Conservation (phyloP, 2,329 filamentous ascomycete genomes). For the Trichoderma gracile region DNA sequence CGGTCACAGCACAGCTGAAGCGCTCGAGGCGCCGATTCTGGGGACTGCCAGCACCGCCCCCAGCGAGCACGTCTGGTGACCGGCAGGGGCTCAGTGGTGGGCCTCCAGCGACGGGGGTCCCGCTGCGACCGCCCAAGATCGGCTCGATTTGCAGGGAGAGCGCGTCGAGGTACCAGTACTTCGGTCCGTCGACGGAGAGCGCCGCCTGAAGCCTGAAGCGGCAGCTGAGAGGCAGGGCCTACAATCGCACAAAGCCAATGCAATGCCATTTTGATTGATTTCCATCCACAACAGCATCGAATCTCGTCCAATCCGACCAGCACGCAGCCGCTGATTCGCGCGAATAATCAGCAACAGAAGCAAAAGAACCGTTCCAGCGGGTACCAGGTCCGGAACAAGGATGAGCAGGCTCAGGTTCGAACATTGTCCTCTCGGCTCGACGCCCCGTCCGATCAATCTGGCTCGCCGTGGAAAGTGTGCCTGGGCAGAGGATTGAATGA, state of each 20-base stretch:
- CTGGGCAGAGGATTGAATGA: no score
- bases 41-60: neutral
- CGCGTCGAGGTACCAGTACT: neutral
- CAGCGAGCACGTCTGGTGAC: slow-evolving; percentile 22
- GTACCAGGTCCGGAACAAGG: neutral
- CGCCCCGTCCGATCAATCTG: neutral
- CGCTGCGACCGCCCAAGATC: slow-evolving; percentile 20
- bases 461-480: neutral
- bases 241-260: neutral
- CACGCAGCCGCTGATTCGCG: slow-evolving; percentile 2
- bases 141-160: neutral
- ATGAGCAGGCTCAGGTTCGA: neutral
- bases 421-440: neutral
- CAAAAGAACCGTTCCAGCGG: neutral
- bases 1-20: neutral
- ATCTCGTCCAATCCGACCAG: slow-evolving; percentile 7
- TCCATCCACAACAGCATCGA: neutral
- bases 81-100: slow-evolving; percentile 11
- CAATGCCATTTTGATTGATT: neutral
- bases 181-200: neutral
- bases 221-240: slow-evolving; percentile 10
- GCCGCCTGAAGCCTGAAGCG: slow-evolving; percentile 5
- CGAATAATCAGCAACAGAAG: neutral
- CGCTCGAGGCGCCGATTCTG: neutral
- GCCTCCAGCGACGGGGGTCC: slow-evolving; percentile 10